A percentile compares a stretch with the other conserved stretches of the same genome.
Evolutionary conservation across 108 stramenopile genomes (phyloP).

Genomic region (Phaeodactylum tricornutum): DNA sequence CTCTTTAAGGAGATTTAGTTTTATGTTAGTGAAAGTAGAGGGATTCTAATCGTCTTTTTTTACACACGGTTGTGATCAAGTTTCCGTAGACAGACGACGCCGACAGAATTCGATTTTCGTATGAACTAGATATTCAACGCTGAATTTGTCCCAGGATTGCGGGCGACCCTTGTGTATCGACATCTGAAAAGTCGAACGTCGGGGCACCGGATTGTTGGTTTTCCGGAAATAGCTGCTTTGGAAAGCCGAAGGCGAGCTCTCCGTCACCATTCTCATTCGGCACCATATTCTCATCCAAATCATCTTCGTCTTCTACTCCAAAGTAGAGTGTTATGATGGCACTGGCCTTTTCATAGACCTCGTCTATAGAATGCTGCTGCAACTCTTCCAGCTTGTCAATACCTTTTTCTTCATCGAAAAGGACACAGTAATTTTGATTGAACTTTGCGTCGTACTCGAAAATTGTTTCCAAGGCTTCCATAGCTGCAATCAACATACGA

Average conservation of each 20-base stretch:
- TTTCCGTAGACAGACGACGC: too few species aligned
- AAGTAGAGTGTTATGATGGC: constrained; percentile 73
- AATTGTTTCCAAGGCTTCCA: constrained; percentile 55
- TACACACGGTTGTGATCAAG: too few species aligned
- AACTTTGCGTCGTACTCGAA: constrained; percentile 36
- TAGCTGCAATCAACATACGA: constrained; percentile 42
- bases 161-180: too few species aligned
- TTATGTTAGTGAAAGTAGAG: too few species aligned
- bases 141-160: too few species aligned
- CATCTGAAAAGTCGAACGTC: too few species aligned
- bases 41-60: too few species aligned
- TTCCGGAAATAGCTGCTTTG: constrained; percentile 13
- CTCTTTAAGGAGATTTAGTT: too few species aligned
- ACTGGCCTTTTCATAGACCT: constrained; percentile 61
- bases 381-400: constrained; percentile 66
- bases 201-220: too few species aligned
- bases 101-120: too few species aligned
- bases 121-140: too few species aligned
- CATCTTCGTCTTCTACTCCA: constrained; percentile 59
- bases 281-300: constrained; percentile 67
- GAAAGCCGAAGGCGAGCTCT: constrained; percentile 42
- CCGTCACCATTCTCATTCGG: constrained; percentile 30
- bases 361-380: constrained; percentile 71
- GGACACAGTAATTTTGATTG: constrained; percentile 20
- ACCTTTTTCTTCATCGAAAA: constrained; percentile 69